Evolutionary conservation across 805 yeast genomes (phyloP).

Genomic region (Cyberlindnera samutprakarnensis): DNA sequence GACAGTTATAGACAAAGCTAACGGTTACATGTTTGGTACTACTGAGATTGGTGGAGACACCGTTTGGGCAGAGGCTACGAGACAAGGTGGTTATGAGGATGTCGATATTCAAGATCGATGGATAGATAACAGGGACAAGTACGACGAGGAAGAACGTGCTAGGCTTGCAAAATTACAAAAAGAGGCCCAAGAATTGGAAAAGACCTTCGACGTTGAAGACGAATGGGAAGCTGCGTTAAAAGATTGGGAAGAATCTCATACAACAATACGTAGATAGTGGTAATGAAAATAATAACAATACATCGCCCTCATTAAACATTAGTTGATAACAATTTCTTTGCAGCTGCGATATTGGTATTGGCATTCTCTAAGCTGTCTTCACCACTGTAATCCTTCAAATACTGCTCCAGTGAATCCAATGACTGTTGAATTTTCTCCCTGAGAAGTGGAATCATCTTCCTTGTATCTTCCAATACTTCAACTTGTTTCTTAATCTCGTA

Average conservation of each 20-base stretch:
- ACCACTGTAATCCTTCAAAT: constrained; percentile 30
- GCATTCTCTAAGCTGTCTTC: constrained; percentile 25
- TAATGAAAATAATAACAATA: background rate
- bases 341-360: constrained; percentile 18
- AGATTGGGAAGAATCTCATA: constrained; percentile 46
- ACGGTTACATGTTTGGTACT: constrained; percentile 88
- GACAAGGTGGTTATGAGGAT: constrained; percentile 59
- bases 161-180: constrained; percentile 33
- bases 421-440: constrained; percentile 34
- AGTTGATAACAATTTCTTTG: constrained; percentile 18
- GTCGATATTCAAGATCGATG: constrained; percentile 88
- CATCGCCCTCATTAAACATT: no score
- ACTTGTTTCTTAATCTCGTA: constrained; percentile 55
- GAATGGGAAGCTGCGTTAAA: constrained; percentile 63
- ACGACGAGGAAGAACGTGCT: constrained; percentile 57
- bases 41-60: constrained; percentile 96
- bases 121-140: constrained; percentile 76
- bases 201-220: constrained; percentile 48
- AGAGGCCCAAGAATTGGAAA: constrained; percentile 32
- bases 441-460: constrained; percentile 42
- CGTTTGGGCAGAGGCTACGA: constrained; percentile 92
- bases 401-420: constrained; percentile 30
- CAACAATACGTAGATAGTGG: constrained; percentile 17
- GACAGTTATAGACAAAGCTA: constrained; percentile 77
- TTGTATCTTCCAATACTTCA: constrained; percentile 48